phyloP scores from a whole-genome alignment of 2,329 filamentous ascomycete species.

The Colletotrichum camelliae region DNA sequence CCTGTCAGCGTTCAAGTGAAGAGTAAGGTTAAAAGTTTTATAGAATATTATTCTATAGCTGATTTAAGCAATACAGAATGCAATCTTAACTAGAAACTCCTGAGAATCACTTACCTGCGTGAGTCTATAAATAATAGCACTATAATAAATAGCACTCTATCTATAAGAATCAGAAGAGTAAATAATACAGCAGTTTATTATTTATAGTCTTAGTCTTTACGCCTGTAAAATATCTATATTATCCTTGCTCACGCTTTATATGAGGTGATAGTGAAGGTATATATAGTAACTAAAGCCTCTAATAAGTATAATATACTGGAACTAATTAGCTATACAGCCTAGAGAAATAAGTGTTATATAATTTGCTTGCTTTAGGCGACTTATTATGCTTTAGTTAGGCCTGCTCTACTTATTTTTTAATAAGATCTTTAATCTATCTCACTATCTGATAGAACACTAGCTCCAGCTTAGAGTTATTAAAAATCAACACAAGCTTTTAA shows the following conservation, averaged over 20 bases:
- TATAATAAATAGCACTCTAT: conserved; percentile 39
- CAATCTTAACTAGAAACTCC: not conserved
- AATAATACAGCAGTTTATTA: conserved; percentile 11
- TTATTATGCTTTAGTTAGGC: conserved; percentile 18
- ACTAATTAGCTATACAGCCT: not conserved
- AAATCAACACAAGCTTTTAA: not conserved
- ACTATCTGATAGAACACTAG: conserved; percentile 28
- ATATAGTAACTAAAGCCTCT: conserved; percentile 42
- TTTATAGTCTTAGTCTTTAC: conserved; percentile 34
- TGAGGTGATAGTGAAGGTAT: conserved; percentile 31
- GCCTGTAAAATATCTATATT: conserved; percentile 33
- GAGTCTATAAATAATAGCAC: conserved; percentile 34
- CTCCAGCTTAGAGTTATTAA: conserved; percentile 23
- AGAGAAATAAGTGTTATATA: not conserved
- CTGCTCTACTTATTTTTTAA: conserved; percentile 28
- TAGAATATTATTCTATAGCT: conserved; percentile 27
- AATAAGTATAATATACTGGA: conserved; percentile 41
- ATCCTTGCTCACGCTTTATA: not conserved
- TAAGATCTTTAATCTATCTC: conserved; percentile 24
- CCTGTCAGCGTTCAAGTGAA: conserved; percentile 15
- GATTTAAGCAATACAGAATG: conserved; percentile 28
- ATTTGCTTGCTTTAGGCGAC: conserved; percentile 29
- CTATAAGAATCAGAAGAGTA: conserved; percentile 11
- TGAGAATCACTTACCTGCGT: not conserved
- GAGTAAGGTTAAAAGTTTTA: not conserved